phyloP scores from a whole-genome alignment of 176 grass and related monocot genomes.

The Paspalum notatum region DNA sequence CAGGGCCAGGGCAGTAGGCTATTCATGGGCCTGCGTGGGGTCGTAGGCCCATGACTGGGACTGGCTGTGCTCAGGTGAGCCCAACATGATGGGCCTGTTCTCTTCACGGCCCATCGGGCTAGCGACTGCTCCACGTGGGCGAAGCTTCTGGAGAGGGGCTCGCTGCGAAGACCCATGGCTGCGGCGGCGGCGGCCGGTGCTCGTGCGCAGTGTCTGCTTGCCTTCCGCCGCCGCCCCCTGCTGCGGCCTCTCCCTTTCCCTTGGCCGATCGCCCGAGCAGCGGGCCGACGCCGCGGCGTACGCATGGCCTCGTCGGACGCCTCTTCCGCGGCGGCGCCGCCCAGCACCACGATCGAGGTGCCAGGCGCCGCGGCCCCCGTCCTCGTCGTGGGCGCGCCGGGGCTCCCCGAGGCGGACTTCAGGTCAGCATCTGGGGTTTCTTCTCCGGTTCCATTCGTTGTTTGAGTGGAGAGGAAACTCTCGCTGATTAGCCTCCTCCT shows the following conservation, averaged over 20 bases:
- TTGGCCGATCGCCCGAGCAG: background rate
- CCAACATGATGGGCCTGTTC: background rate
- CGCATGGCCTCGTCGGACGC: conserved; percentile 62
- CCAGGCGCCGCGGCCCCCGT: conserved; percentile 47
- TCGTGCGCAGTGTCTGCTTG: conserved; percentile 26
- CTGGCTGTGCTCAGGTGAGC: background rate
- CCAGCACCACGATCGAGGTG: conserved; percentile 45
- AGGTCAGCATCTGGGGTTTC: conserved; percentile 34
- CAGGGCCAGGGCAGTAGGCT: background rate
- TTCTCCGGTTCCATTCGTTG: background rate
- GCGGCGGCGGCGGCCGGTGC: background rate
- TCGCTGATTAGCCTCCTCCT: background rate
- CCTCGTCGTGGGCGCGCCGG: conserved; percentile 60
- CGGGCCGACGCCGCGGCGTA: background rate
- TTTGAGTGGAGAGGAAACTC: too few species aligned
- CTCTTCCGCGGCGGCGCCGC: background rate
- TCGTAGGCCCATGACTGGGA: background rate
- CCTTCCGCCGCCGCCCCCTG: conserved; percentile 12
- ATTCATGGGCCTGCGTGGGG: background rate
- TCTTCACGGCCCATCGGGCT: background rate
- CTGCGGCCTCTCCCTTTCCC: background rate
- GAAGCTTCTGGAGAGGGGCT: background rate
- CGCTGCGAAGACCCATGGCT: conserved; percentile 4
- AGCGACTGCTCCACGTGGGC: background rate
- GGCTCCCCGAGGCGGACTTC: conserved; percentile 69